Percentiles rank a stretch among this genome's conserved stretches.
Evolutionary conservation across 2,329 filamentous ascomycete genomes (phyloP).

Genomic region (Endocalyx cinctus): DNA sequence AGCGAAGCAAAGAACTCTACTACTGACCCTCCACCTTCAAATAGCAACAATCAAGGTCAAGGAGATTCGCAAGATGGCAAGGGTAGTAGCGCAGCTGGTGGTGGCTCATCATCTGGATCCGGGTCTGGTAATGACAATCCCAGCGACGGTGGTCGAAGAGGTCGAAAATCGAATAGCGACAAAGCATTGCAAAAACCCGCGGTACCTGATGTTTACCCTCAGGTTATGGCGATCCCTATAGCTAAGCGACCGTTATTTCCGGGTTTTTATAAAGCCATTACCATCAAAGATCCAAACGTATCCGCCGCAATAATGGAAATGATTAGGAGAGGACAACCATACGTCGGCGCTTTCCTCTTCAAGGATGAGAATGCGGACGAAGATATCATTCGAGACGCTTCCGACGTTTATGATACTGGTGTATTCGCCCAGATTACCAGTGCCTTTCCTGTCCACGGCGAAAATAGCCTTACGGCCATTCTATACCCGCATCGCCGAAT

Average conservation of each 20-base stretch:
- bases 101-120: conserved; percentile 38
- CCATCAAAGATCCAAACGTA: conserved; percentile 88
- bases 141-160: conserved; percentile 64
- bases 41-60: conserved; percentile 38
- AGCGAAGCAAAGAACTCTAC: conserved; percentile 40
- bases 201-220: conserved; percentile 92
- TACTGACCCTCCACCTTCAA: conserved; percentile 39
- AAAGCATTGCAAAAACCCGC: conserved; percentile 79
- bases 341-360: conserved; percentile 93
- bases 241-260: conserved; percentile 90
- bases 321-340: conserved; percentile 94
- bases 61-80: conserved; percentile 49
- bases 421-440: conserved; percentile 98
- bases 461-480: conserved; percentile 82
- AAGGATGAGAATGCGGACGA: conserved; percentile 94
- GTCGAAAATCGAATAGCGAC: conserved; percentile 64
- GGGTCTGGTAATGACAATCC: conserved; percentile 51
- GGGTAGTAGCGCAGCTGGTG: conserved; percentile 54
- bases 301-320: conserved; percentile 91
- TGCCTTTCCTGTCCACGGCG: conserved; percentile 83
- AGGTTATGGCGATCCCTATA: conserved; percentile 96
- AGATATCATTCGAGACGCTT: conserved; percentile 83
- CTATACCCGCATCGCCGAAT: conserved; percentile 95
- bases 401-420: conserved; percentile 92
- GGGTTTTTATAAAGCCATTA: conserved; percentile 98